Conservation (phyloP, 768 basidiomycete species). For the Ramaria sp. region DNA sequence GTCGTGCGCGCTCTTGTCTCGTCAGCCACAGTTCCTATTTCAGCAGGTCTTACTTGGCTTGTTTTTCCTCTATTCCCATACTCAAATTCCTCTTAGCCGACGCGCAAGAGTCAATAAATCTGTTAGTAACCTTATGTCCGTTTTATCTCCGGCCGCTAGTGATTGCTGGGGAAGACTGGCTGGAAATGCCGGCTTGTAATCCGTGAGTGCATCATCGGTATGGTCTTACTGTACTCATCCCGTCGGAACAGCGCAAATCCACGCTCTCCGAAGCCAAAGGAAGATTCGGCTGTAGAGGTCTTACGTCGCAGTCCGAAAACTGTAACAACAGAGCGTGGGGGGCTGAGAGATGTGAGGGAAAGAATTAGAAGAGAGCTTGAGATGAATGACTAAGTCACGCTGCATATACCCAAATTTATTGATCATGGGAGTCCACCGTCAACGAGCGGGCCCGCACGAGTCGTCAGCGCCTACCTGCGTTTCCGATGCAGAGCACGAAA, state of each 20-base stretch:
- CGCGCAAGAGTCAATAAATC: slow-evolving; percentile 59
- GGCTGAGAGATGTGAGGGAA: slow-evolving; percentile 70
- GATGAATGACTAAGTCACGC: slow-evolving; percentile 3
- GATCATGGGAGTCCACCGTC: too few species aligned
- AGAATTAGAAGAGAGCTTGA: slow-evolving; percentile 74
- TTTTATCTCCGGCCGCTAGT: slow-evolving; percentile 65
- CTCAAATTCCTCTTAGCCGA: slow-evolving; percentile 33
- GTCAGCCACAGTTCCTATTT: slow-evolving; percentile 74
- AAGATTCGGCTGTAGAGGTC: slow-evolving; percentile 52
- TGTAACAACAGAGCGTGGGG: slow-evolving; percentile 61
- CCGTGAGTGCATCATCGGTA: not conserved
- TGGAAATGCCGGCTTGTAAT: slow-evolving; percentile 34
- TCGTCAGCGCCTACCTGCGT: too few species aligned
- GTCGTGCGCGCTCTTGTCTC: slow-evolving; percentile 63
- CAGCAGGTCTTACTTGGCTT: slow-evolving; percentile 21
- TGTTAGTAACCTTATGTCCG: slow-evolving; percentile 62
- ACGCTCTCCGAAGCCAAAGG: slow-evolving; percentile 25
- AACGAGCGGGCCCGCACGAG: too few species aligned
- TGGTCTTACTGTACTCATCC: slow-evolving; percentile 15
- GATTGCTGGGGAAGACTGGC: slow-evolving; percentile 45
- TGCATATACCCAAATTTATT: not conserved
- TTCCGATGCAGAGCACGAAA: too few species aligned
- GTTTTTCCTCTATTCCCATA: not conserved
- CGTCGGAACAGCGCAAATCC: slow-evolving; percentile 12
- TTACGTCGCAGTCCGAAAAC: slow-evolving; percentile 60